phyloP scores from a whole-genome alignment of 2,329 filamentous ascomycete genomes.

The Fusarium sp. region DNA sequence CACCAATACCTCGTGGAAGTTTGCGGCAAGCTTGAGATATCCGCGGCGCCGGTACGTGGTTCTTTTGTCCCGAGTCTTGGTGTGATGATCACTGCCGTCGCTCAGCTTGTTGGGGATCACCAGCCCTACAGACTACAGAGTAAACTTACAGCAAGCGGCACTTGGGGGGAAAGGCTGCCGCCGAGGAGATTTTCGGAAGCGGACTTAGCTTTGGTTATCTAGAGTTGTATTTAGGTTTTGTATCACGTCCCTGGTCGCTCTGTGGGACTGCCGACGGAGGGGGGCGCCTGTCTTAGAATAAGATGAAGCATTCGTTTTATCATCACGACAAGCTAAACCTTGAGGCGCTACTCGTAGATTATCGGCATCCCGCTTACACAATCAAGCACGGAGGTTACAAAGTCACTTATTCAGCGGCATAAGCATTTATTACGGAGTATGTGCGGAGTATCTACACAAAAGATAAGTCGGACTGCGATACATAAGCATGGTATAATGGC shows the following conservation, averaged over 20 bases:
- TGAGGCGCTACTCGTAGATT: slow-evolving; percentile 6
- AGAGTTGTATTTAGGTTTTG: slow-evolving; percentile 15
- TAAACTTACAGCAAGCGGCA: slow-evolving; percentile 10
- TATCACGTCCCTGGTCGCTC: slow-evolving; percentile 3
- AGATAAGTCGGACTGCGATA: not conserved
- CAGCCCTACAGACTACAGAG: slow-evolving; percentile 37
- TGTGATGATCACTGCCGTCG: slow-evolving; percentile 26
- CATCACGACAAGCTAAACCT: slow-evolving; percentile 16
- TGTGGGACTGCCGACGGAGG: slow-evolving; percentile 13
- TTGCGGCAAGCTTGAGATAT: slow-evolving; percentile 25
- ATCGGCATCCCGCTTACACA: slow-evolving; percentile 36
- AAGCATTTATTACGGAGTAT: not conserved
- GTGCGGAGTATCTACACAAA: not conserved
- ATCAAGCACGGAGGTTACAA: slow-evolving; percentile 11
- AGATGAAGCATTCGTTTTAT: slow-evolving; percentile 2
- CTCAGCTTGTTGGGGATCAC: slow-evolving; percentile 25
- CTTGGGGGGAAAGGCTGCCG: slow-evolving; percentile 8
- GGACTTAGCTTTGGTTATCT: slow-evolving; percentile 14
- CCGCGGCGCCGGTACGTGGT: slow-evolving; percentile 17
- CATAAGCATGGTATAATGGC: not conserved
- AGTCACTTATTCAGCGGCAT: slow-evolving; percentile 20
- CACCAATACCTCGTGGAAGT: slow-evolving; percentile 16
- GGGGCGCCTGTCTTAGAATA: not conserved
- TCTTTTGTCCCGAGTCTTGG: slow-evolving; percentile 1
- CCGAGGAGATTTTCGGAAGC: slow-evolving; percentile 23